Evolutionary conservation across 306 rosid species (phyloP).

Genomic region (Arachis hypogaea): DNA sequence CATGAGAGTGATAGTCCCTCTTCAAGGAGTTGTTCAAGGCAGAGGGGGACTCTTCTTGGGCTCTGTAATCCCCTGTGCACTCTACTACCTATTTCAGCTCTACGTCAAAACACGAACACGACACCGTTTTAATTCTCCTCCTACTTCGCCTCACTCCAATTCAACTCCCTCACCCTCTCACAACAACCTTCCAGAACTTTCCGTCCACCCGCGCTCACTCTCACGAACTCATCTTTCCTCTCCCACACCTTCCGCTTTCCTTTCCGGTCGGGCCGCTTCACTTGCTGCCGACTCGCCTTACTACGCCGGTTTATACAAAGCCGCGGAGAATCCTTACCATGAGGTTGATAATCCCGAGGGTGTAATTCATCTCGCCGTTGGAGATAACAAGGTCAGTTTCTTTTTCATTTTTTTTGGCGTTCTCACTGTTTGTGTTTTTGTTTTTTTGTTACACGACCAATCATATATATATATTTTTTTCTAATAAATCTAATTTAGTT

Average conservation of each 20-base stretch:
- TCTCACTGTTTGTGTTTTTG: background rate
- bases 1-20: constrained; percentile 92
- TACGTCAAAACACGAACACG: constrained; percentile 60
- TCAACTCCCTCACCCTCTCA: background rate
- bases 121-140: constrained; percentile 30
- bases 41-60: constrained; percentile 85
- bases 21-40: constrained; percentile 93
- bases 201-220: constrained; percentile 53
- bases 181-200: constrained; percentile 37
- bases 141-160: constrained; percentile 27
- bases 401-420: background rate
- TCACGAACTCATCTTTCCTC: constrained; percentile 63
- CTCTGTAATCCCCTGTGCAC: constrained; percentile 90
- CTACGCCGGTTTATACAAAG: constrained; percentile 53
- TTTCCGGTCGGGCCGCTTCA: constrained; percentile 62
- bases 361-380: constrained; percentile 69
- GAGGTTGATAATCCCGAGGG: constrained; percentile 66
- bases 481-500: background rate
- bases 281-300: constrained; percentile 52
- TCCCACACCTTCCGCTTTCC: constrained; percentile 51
- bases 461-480: background rate
- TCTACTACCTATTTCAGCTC: constrained; percentile 80
- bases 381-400: constrained; percentile 69
- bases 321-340: constrained; percentile 66
- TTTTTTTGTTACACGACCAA: background rate